Percentiles rank a stretch among this genome's conserved stretches.
Conservation (phyloP, 148 eudicot genomes). For the Rhododendron williamsianum region DNA sequence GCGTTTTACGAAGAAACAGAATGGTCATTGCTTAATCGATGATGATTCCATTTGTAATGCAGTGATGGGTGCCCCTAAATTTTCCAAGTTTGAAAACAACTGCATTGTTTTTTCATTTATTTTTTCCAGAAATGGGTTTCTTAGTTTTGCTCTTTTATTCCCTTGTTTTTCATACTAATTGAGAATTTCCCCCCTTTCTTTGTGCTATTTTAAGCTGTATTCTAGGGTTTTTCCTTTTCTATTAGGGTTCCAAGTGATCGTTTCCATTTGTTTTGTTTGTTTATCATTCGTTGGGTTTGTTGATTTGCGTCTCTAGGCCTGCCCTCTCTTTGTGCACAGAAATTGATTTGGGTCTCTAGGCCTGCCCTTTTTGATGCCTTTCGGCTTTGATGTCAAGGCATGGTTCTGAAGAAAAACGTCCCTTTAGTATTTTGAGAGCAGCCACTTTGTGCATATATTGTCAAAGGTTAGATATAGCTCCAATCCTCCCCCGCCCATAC, state of each 20-base stretch:
- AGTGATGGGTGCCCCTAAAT: background rate
- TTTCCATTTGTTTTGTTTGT: background rate
- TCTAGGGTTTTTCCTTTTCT: background rate
- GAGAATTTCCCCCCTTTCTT: background rate
- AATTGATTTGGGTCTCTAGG: background rate
- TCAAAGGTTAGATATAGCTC: too few species aligned
- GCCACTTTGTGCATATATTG: too few species aligned
- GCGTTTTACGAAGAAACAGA: background rate
- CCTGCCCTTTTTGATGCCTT: too few species aligned
- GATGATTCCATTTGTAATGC: background rate
- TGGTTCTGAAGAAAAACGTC: too few species aligned
- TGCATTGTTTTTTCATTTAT: background rate
- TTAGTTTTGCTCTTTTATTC: background rate
- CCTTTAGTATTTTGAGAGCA: too few species aligned
- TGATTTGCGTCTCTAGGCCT: too few species aligned
- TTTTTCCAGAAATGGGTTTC: background rate
- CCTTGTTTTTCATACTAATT: background rate
- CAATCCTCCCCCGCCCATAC: too few species aligned
- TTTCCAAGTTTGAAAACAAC: background rate
- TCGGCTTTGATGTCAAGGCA: too few species aligned
- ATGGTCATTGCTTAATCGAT: background rate
- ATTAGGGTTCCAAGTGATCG: background rate
- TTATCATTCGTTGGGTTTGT: background rate
- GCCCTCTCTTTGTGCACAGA: too few species aligned
- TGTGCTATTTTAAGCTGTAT: background rate